These are phyloP conservation scores for Mycena vitilis DNA, from an alignment of 768 basidiomycete genomes.

Conservation along the genomic window DNA sequence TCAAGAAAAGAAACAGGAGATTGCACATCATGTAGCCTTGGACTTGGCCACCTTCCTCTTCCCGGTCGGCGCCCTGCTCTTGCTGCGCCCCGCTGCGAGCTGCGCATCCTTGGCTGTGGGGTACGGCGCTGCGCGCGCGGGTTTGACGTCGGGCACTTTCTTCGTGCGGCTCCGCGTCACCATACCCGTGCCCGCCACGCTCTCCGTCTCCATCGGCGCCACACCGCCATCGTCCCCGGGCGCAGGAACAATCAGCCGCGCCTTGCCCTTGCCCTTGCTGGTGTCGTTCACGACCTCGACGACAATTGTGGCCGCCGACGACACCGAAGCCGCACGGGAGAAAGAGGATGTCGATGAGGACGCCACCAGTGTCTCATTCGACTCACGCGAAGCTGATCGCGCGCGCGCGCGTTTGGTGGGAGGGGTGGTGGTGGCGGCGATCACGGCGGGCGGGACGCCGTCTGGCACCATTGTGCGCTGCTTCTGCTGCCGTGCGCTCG, in stretches of 20 bases:
- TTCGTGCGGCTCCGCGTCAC: conserved; percentile 32
- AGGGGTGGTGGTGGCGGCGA: background rate
- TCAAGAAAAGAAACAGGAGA: conserved; percentile 8
- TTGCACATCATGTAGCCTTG: conserved; percentile 6
- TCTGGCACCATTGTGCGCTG: background rate
- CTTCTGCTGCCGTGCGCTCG: conserved; percentile 29
- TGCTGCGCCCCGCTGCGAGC: conserved; percentile 25
- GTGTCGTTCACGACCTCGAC: conserved; percentile 38
- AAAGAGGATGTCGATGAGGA: conserved; percentile 9
- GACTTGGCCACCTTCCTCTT: conserved; percentile 47
- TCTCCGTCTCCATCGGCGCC: conserved; percentile 29
- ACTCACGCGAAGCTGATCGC: conserved; percentile 31
- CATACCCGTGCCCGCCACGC: conserved; percentile 13
- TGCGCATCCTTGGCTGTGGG: conserved; percentile 20
- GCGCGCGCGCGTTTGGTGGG: conserved; percentile 1
- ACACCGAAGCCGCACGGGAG: conserved; percentile 53
- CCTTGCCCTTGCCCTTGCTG: conserved; percentile 37
- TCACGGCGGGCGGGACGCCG: conserved; percentile 8
- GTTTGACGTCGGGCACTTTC: background rate
- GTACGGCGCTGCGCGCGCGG: conserved; percentile 18
- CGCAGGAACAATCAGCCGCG: conserved; percentile 30
- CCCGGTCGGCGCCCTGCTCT: conserved; percentile 33
- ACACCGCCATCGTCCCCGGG: conserved; percentile 2
- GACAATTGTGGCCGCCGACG: conserved; percentile 52
- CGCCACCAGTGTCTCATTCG: conserved; percentile 31